These are phyloP conservation scores for Aspergillus funiculosus DNA, from an alignment of 495 filamentous ascomycete species.

Conservation along the genomic window DNA sequence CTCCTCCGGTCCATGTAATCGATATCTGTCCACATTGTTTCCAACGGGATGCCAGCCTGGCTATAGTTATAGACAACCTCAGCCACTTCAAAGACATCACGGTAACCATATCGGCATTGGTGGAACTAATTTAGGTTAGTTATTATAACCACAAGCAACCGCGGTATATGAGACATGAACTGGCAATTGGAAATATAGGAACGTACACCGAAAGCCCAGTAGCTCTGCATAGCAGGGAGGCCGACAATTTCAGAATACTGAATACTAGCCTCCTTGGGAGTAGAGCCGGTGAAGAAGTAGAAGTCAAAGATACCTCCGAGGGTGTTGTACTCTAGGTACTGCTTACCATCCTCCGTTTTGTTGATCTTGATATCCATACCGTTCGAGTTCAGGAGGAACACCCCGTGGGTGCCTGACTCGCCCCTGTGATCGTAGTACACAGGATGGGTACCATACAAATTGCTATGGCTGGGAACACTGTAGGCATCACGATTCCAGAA, in stretches of 20 bases:
- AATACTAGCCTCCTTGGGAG: constrained; percentile 61
- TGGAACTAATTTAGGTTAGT: constrained; percentile 49
- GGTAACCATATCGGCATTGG: constrained; percentile 77
- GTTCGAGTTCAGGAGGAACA: constrained; percentile 76
- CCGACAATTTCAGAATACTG: constrained; percentile 72
- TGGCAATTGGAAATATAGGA: neutral
- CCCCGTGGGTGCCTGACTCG: constrained; percentile 64
- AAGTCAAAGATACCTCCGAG: constrained; percentile 79
- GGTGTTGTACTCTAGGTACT: constrained; percentile 81
- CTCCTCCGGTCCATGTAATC: constrained; percentile 65
- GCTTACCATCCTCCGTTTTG: constrained; percentile 51
- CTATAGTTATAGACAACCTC: constrained; percentile 79
- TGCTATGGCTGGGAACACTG: constrained; percentile 57
- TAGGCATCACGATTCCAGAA: constrained; percentile 77
- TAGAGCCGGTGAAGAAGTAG: constrained; percentile 74
- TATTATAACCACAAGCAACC: too few species aligned
- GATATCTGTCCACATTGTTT: constrained; percentile 89
- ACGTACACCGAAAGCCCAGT: constrained; percentile 69
- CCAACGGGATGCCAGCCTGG: constrained; percentile 66
- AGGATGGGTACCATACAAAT: constrained; percentile 79
- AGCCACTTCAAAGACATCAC: constrained; percentile 69
- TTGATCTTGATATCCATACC: constrained; percentile 87
- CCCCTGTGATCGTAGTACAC: constrained; percentile 77
- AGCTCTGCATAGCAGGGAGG: constrained; percentile 70
- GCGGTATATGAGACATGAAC: too few species aligned